Conservation (phyloP, 2,329 filamentous ascomycete species). For the Aspergillus sp. region DNA sequence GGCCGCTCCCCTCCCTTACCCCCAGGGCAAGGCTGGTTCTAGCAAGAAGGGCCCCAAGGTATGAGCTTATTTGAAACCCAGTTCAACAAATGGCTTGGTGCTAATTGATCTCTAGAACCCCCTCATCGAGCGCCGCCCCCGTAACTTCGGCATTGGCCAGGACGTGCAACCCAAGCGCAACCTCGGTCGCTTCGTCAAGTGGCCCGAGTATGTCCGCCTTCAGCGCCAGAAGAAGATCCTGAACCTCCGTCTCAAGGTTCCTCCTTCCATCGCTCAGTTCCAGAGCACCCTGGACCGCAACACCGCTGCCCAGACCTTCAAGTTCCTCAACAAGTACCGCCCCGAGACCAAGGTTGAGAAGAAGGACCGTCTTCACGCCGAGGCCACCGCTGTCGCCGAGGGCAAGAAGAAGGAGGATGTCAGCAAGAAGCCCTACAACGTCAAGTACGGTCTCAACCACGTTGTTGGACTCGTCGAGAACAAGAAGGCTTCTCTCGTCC, state of each 20-base stretch:
- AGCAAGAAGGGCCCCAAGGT: slow-evolving; percentile 98
- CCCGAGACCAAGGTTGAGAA: slow-evolving; percentile 99
- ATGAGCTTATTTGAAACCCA: slow-evolving; percentile 46
- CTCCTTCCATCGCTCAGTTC: slow-evolving; percentile 96
- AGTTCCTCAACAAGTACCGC: slow-evolving; percentile 99
- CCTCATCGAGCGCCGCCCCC: slow-evolving; percentile 95
- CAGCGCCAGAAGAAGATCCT: slow-evolving; percentile 96
- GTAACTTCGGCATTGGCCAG: slow-evolving; percentile 98
- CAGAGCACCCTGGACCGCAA: slow-evolving; percentile 95
- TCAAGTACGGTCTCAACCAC: slow-evolving; percentile 99
- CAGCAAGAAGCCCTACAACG: slow-evolving; percentile 98
- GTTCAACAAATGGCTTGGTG: not conserved
- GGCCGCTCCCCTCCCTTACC: slow-evolving; percentile 95
- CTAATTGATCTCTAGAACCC: slow-evolving; percentile 72
- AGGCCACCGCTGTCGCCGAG: slow-evolving; percentile 96
- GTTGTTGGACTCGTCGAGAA: slow-evolving; percentile 97
- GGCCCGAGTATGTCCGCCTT: slow-evolving; percentile 98
- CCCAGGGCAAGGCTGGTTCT: slow-evolving; percentile 82
- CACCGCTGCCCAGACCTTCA: slow-evolving; percentile 95
- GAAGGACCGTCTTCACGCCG: slow-evolving; percentile 98
- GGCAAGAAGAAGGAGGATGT: slow-evolving; percentile 99
- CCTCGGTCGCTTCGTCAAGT: slow-evolving; percentile 97
- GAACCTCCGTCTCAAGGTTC: slow-evolving; percentile 97
- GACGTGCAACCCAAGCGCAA: slow-evolving; percentile 97
- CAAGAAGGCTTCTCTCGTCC: slow-evolving; percentile 98